phyloP scores from a whole-genome alignment of 306 rosid genomes.

The Calophaca sinica region DNA sequence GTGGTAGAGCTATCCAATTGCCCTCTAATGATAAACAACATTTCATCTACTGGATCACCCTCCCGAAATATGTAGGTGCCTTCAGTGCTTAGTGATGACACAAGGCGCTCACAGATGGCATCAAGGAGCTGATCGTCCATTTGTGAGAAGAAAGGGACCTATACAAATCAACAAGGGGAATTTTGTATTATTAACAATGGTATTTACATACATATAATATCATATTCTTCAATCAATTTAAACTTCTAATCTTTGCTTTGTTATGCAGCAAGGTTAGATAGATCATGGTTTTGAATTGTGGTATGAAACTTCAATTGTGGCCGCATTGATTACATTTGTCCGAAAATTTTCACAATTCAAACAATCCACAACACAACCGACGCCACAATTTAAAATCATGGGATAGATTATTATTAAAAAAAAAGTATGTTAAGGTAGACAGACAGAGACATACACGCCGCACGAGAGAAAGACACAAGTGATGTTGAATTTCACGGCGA shows the following conservation, averaged over 20 bases:
- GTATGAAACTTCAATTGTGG: too few relatives aligned
- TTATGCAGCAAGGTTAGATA: too few relatives aligned
- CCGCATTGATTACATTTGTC: too few relatives aligned
- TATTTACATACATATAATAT: too few relatives aligned
- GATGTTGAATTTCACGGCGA: constrained; percentile 89
- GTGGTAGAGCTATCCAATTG: constrained; percentile 92
- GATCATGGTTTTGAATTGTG: too few relatives aligned
- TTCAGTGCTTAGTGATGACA: constrained; percentile 74
- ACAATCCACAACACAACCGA: too few relatives aligned
- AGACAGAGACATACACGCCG: constrained; percentile 67
- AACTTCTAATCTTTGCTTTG: too few relatives aligned
- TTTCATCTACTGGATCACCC: constrained; percentile 84
- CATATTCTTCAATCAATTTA: too few relatives aligned
- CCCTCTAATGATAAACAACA: constrained; percentile 88
- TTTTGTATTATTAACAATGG: background rate
- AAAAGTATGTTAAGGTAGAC: too few relatives aligned
- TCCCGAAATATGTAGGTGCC: constrained; percentile 77
- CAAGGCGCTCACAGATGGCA: constrained; percentile 91
- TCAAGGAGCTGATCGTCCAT: constrained; percentile 97
- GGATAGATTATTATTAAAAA: too few relatives aligned
- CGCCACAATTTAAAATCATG: too few relatives aligned
- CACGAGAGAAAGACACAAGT: constrained; percentile 82
- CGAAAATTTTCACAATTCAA: too few relatives aligned
- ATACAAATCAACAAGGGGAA: constrained; percentile 23
- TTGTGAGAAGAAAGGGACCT: constrained; percentile 96